Evolutionary conservation across 2,329 filamentous ascomycete species (phyloP).

Genomic region (Aureobasidium sp.): DNA sequence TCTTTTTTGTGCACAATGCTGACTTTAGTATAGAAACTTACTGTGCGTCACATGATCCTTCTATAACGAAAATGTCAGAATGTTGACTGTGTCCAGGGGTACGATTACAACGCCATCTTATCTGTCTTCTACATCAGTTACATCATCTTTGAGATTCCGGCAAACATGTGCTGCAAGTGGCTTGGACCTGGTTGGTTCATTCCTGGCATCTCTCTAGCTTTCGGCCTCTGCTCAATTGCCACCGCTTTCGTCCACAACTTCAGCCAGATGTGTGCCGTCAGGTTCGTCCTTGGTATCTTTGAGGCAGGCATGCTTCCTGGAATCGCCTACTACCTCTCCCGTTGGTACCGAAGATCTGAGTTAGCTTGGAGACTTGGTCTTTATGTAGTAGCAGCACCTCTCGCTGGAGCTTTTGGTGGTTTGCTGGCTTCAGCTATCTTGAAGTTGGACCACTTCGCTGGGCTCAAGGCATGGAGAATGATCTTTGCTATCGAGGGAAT

Average conservation of each 20-base stretch:
- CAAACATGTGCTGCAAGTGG: slow-evolving; percentile 60
- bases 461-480: slow-evolving; percentile 55
- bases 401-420: slow-evolving; percentile 64
- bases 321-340: slow-evolving; percentile 51
- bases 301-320: slow-evolving; percentile 68
- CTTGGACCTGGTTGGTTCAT: slow-evolving; percentile 66
- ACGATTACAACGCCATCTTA: slow-evolving; percentile 62
- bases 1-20: not conserved
- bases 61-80: not conserved
- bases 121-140: slow-evolving; percentile 66
- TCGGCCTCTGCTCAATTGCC: slow-evolving; percentile 53
- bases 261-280: slow-evolving; percentile 47
- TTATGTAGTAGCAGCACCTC: slow-evolving; percentile 61
- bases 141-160: slow-evolving; percentile 63
- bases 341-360: slow-evolving; percentile 53
- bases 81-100: slow-evolving; percentile 29
- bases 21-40: slow-evolving; percentile 6
- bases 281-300: slow-evolving; percentile 55
- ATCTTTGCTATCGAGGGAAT: slow-evolving; percentile 66
- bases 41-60: not conserved
- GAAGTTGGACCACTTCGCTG: slow-evolving; percentile 49
- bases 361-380: slow-evolving; percentile 58
- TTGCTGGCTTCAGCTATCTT: slow-evolving; percentile 55
- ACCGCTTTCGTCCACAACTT: slow-evolving; percentile 56
- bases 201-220: slow-evolving; percentile 51